Evolutionary conservation across 2,329 filamentous ascomycete species (phyloP).

Genomic region (Diaporthe australafricana): DNA sequence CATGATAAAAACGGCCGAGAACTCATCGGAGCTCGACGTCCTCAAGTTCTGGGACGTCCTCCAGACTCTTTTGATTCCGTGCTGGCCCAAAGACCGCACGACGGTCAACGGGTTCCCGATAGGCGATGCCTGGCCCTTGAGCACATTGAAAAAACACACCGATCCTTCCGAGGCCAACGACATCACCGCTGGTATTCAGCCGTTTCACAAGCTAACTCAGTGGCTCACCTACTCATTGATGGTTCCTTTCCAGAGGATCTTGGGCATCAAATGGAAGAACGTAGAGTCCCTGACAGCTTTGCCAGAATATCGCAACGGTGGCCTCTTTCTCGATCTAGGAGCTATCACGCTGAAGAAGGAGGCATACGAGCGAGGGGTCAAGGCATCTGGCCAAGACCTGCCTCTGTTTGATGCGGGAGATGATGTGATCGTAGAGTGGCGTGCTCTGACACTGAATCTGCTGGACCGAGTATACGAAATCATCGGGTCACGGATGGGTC

Average conservation of each 20-base stretch:
- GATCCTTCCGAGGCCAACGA: conserved; percentile 5
- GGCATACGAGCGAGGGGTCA: conserved; percentile 77
- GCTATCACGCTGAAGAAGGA: conserved; percentile 80
- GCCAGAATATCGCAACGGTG: conserved; percentile 93
- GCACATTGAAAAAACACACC: conserved; percentile 66
- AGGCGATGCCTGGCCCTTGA: conserved; percentile 63
- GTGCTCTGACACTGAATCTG: conserved; percentile 66
- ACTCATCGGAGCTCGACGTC: conserved; percentile 50
- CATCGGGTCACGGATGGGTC: conserved; percentile 51
- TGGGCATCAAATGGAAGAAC: conserved; percentile 84
- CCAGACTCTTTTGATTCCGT: conserved; percentile 58
- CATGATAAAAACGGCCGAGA: conserved; percentile 46
- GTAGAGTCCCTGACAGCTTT: conserved; percentile 86
- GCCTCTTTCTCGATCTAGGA: conserved; percentile 86
- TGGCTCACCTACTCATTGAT: conserved; percentile 96
- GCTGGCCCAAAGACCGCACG: conserved; percentile 66
- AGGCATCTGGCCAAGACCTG: conserved; percentile 57
- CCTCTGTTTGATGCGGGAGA: conserved; percentile 63
- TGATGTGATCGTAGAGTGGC: conserved; percentile 70
- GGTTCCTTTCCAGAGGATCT: conserved; percentile 86
- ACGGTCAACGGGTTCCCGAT: conserved; percentile 54
- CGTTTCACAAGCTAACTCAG: conserved; percentile 94
- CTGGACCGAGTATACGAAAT: conserved; percentile 61
- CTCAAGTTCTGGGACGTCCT: conserved; percentile 55
- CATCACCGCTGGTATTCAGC: conserved; percentile 68